These are phyloP conservation scores for Kwoniella heveanensis DNA, from an alignment of 768 basidiomycete genomes.

Conservation along the genomic window DNA sequence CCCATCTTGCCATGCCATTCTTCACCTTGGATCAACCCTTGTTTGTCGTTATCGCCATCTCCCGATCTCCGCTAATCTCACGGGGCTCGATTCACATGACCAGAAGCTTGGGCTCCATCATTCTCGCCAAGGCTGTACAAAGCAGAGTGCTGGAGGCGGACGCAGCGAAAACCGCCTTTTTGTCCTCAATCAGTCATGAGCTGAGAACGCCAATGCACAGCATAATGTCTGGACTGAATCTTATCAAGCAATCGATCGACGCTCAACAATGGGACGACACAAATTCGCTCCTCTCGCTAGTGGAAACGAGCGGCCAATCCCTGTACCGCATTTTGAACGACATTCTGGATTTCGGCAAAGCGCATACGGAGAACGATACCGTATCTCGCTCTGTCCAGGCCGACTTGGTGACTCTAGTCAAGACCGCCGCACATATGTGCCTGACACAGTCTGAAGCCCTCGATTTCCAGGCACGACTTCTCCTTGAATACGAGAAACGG, in stretches of 20 bases:
- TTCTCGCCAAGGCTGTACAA: constrained; percentile 32
- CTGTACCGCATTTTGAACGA: constrained; percentile 41
- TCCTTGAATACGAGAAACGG: constrained; percentile 36
- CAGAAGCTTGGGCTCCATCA: constrained; percentile 33
- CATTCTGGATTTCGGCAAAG: constrained; percentile 37
- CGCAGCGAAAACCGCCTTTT: constrained; percentile 41
- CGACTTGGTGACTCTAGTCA: constrained; percentile 3
- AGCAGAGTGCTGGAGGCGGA: constrained; percentile 35
- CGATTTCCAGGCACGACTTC: constrained; percentile 1
- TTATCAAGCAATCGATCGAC: constrained; percentile 27
- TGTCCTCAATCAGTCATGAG: constrained; percentile 48
- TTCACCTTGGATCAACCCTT: constrained; percentile 30
- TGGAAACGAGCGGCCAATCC: constrained; percentile 32
- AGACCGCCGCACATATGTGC: constrained; percentile 7
- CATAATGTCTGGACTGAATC: constrained; percentile 36
- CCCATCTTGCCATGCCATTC: constrained; percentile 32
- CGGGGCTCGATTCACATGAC: background rate
- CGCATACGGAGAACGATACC: background rate
- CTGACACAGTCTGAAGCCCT: constrained; percentile 9
- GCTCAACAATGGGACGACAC: constrained; percentile 19
- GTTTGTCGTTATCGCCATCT: constrained; percentile 32
- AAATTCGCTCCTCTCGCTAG: constrained; percentile 12
- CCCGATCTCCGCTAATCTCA: background rate
- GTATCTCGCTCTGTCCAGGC: background rate
- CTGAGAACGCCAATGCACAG: constrained; percentile 50